Base-by-base conservation (phyloP, 2,329 filamentous ascomycete species). In the Xylaria sp. region DNA sequence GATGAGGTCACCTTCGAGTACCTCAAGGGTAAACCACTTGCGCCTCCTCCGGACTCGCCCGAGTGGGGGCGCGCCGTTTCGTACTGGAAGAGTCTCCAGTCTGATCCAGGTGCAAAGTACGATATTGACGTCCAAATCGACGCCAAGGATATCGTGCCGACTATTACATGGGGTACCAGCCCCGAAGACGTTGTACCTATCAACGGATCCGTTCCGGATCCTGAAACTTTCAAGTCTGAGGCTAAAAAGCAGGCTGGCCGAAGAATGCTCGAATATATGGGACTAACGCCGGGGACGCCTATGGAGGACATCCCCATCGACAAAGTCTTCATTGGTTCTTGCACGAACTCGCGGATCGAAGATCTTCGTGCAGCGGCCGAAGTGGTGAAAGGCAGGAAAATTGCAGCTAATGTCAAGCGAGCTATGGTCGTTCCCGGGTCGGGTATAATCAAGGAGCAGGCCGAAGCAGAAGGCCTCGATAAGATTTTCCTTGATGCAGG, bases 261-360 rank as follows among this genome's bases (percentile, higher is more conserved):
- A 66, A 87, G 93, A 58, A 92, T 93, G 77, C 84, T 99, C 25
- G 89, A 97, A 76, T 99, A 99, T 79, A 99, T 99, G 95, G 95
- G 95, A 35, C 84, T 99, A 55, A 90, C 85, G 5, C 82, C 94
- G 23, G 93, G 93, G 58, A 96, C 91, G 0, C 90, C 86, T 8
- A 95, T 99, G 89, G 87, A 97, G 75, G 93, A 98, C n/a, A 89
- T 99, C 67, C 79, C 83, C 27, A 80, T 98, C 55, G 95, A 99
- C 84, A 98, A 98, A 83, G 88, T 98, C 68, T 99, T 98, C 76
- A 97, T 98, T 70, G 95, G 95, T 46, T 97, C 93, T 10, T 99
- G 95, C 85, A 99, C 95, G 37, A 99, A 99, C 76, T 92, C 94
- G 13, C 88, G 95, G 73, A 97, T 99, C 66, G 95, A 98, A 79